A percentile compares a stretch with the other conserved stretches of the same genome.
Conservation (phyloP, 73 alveolate species). For the Urostyla sp. region DNA sequence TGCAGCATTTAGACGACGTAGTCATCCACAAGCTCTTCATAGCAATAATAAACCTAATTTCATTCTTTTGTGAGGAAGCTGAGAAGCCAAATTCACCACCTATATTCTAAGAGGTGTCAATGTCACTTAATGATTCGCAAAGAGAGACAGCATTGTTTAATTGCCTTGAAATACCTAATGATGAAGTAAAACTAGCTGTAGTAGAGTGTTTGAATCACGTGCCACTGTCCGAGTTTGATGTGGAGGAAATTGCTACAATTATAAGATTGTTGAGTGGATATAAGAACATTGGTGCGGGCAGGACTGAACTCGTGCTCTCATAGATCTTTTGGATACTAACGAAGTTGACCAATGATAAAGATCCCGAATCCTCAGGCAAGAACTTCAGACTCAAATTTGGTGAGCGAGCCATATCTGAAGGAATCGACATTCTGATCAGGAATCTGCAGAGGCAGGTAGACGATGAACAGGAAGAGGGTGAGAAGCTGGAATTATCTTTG, state of each 20-base stretch:
- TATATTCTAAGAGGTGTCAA: constrained; percentile 64
- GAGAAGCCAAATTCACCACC: constrained; percentile 32
- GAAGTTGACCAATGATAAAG: constrained; percentile 68
- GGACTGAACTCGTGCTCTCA: constrained; percentile 84
- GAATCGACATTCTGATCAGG: constrained; percentile 73
- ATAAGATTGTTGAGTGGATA: constrained; percentile 75
- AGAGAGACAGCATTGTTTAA: constrained; percentile 84
- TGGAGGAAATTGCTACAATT: constrained; percentile 80
- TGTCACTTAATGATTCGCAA: constrained; percentile 70
- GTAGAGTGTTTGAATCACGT: constrained; percentile 87
- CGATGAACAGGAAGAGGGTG: constrained; percentile 86
- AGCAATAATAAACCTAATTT: constrained; percentile 69
- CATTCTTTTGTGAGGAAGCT: constrained; percentile 72
- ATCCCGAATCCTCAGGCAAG: constrained; percentile 51
- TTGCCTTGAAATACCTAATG: constrained; percentile 88
- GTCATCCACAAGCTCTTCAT: constrained; percentile 63
- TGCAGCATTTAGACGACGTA: constrained; percentile 52
- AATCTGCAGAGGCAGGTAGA: constrained; percentile 74
- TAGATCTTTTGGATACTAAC: constrained; percentile 80
- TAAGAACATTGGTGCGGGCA: constrained; percentile 93
- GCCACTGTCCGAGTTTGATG: constrained; percentile 77
- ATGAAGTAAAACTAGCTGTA: constrained; percentile 87
- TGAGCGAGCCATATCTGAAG: constrained; percentile 75
- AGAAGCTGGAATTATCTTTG: constrained; percentile 76
- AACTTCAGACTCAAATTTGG: constrained; percentile 79